Percentiles rank a stretch among this genome's conserved stretches.
These are phyloP conservation scores for Phlebopus sp. DNA, from an alignment of 1,284 basidiomycete species.

Conservation along the genomic window DNA sequence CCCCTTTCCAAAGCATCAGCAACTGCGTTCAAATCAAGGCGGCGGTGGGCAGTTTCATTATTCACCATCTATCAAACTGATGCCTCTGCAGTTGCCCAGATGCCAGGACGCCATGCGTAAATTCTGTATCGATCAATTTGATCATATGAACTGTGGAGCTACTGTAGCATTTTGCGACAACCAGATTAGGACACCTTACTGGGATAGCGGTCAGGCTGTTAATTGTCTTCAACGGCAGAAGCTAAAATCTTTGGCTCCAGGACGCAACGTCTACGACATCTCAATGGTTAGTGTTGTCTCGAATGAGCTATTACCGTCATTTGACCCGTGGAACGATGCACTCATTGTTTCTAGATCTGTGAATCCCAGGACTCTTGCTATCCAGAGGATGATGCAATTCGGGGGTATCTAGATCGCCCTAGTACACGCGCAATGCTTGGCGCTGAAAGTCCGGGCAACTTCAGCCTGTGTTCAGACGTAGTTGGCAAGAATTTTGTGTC, in stretches of 20 bases:
- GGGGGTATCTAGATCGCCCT: constrained; percentile 54
- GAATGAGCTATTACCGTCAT: neutral
- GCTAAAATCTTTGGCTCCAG: constrained; percentile 28
- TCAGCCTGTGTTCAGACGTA: constrained; percentile 52
- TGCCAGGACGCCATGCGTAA: constrained; percentile 48
- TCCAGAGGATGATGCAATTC: constrained; percentile 48
- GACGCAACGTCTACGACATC: constrained; percentile 69
- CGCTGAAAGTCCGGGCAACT: constrained; percentile 52
- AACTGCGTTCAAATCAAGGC: constrained; percentile 61
- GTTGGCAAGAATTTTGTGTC: constrained; percentile 48
- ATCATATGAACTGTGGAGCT: constrained; percentile 59
- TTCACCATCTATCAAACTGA: neutral
- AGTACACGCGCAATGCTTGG: constrained; percentile 57
- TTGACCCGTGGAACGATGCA: neutral
- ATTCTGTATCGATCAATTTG: constrained; percentile 53
- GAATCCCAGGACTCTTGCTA: constrained; percentile 55
- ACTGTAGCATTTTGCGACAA: constrained; percentile 61
- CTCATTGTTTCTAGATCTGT: constrained; percentile 39
- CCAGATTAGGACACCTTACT: constrained; percentile 51
- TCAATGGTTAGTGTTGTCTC: constrained; percentile 47
- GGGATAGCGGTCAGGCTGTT: constrained; percentile 44
- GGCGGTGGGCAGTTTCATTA: constrained; percentile 39
- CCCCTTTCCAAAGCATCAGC: constrained; percentile 56
- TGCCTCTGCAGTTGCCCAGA: constrained; percentile 44
- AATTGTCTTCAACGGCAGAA: neutral